A percentile compares a stretch with the other conserved stretches of the same genome.
These are phyloP conservation scores for Gossypium sturtianum DNA, from an alignment of 345 rosid species.

Conservation along the genomic window DNA sequence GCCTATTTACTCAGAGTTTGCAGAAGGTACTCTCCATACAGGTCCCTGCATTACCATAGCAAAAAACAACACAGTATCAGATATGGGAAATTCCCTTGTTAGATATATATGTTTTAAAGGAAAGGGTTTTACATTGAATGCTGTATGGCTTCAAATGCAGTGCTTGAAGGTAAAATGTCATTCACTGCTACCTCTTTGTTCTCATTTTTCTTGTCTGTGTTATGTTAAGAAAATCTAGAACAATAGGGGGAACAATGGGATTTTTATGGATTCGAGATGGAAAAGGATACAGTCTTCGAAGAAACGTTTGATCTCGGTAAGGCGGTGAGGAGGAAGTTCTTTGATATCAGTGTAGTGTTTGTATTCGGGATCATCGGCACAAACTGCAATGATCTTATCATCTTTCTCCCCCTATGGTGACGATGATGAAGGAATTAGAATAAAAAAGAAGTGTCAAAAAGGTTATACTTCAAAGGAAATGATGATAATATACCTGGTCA, in stretches of 20 bases:
- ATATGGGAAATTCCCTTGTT: not conserved
- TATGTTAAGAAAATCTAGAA: constrained; percentile 17
- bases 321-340: constrained; percentile 93
- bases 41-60: constrained; percentile 55
- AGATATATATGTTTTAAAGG: not conserved
- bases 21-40: constrained; percentile 73
- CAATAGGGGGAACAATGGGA: not conserved
- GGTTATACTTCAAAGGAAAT: not conserved
- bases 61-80: not conserved
- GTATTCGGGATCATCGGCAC: constrained; percentile 97
- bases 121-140: constrained; percentile 66
- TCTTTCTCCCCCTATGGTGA: constrained; percentile 81
- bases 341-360: constrained; percentile 81
- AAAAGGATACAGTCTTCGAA: constrained; percentile 88
- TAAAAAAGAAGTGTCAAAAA: not conserved
- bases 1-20: constrained; percentile 67
- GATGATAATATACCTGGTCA: constrained; percentile 54
- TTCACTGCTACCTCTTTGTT: constrained; percentile 95
- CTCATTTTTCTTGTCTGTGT: constrained; percentile 89
- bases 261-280: not conserved
- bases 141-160: constrained; percentile 71
- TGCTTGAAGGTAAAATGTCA: constrained; percentile 65
- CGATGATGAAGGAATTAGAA: constrained; percentile 2
- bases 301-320: constrained; percentile 84
- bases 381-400: constrained; percentile 94